phyloP scores from a whole-genome alignment of 2,329 filamentous ascomycete genomes.

The Ilyonectria mors-panacis region DNA sequence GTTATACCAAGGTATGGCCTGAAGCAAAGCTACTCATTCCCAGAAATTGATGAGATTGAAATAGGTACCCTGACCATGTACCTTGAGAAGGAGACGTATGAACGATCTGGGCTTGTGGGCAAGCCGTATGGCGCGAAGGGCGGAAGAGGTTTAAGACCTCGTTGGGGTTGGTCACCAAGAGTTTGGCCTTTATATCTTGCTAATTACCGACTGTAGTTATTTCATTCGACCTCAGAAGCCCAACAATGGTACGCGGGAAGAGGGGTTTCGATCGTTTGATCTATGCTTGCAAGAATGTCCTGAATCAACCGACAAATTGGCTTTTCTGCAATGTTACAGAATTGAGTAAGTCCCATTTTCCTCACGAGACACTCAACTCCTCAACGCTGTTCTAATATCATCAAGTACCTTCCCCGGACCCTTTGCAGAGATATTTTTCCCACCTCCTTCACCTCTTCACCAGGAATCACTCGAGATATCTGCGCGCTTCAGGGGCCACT shows the following conservation, averaged over 20 bases:
- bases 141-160: slow-evolving; percentile 72
- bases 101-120: slow-evolving; percentile 85
- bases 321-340: slow-evolving; percentile 77
- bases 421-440: slow-evolving; percentile 63
- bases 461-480: slow-evolving; percentile 36
- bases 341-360: slow-evolving; percentile 41
- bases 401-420: slow-evolving; percentile 64
- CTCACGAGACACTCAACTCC: background rate
- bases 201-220: slow-evolving; percentile 70
- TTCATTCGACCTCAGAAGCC: slow-evolving; percentile 79
- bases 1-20: slow-evolving; percentile 73
- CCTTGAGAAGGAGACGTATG: slow-evolving; percentile 85
- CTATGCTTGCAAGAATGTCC: slow-evolving; percentile 84
- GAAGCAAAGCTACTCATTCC: background rate
- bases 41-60: slow-evolving; percentile 11
- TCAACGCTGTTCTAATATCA: slow-evolving; percentile 38
- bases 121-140: slow-evolving; percentile 74
- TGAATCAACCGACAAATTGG: slow-evolving; percentile 80
- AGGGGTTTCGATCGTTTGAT: slow-evolving; percentile 84
- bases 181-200: slow-evolving; percentile 13
- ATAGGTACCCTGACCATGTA: slow-evolving; percentile 81
- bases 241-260: slow-evolving; percentile 86
- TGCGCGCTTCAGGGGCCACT: slow-evolving; percentile 45
- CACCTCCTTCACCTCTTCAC: slow-evolving; percentile 56
- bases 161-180: slow-evolving; percentile 75